phyloP scores from a whole-genome alignment of 306 rosid genomes.

The Begonia fuchsioides region DNA sequence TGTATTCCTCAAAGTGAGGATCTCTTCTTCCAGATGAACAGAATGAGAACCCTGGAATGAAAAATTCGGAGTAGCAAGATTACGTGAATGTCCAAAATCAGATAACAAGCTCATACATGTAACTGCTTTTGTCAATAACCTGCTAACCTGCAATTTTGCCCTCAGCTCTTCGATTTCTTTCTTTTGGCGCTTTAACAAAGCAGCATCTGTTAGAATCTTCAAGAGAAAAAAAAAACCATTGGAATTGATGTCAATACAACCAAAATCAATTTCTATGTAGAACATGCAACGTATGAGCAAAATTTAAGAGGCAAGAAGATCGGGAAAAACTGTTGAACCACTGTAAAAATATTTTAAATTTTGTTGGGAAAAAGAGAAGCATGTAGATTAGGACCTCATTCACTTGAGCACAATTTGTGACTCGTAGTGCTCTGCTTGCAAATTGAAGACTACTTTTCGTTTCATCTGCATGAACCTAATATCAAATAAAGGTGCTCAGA shows the following conservation, averaged over 20 bases:
- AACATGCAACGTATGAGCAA: conserved; percentile 9
- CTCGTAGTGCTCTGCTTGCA: conserved; percentile 94
- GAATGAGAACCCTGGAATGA: conserved; percentile 81
- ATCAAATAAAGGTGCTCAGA: conserved; percentile 14
- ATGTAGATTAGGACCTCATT: conserved; percentile 56
- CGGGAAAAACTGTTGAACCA: neutral
- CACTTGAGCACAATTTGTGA: conserved; percentile 86
- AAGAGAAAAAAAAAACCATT: conserved; percentile 6
- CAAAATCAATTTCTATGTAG: conserved; percentile 2
- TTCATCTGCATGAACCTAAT: conserved; percentile 88
- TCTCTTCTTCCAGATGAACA: conserved; percentile 71
- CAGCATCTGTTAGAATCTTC: conserved; percentile 96
- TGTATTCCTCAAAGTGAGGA: conserved; percentile 76
- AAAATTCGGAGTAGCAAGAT: neutral
- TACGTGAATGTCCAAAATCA: neutral
- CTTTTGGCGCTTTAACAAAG: conserved; percentile 88
- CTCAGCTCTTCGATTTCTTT: conserved; percentile 92
- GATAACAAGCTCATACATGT: neutral
- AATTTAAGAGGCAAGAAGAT: conserved; percentile 3
- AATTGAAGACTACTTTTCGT: conserved; percentile 95
- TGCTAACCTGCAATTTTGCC: conserved; percentile 69
- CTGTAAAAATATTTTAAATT: no score
- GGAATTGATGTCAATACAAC: conserved; percentile 8
- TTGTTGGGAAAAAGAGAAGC: conserved; percentile 5
- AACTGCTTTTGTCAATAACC: conserved; percentile 1